Evolutionary conservation across 495 filamentous ascomycete genomes (phyloP).

Genomic region (Trichoderma virens): DNA sequence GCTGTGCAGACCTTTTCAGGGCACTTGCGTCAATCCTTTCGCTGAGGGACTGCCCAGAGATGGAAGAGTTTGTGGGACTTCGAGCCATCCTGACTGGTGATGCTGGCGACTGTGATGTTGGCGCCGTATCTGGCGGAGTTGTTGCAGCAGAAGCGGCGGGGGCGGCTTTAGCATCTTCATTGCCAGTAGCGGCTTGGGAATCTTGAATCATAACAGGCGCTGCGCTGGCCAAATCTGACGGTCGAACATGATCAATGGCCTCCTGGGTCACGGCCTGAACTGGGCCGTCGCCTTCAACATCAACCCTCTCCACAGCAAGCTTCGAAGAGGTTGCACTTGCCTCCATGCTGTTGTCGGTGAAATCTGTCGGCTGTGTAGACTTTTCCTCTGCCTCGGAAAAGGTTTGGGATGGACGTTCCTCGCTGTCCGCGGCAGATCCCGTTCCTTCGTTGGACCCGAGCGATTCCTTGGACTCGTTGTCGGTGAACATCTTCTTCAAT

Average conservation of each 20-base stretch:
- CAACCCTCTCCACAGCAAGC: constrained; percentile 14
- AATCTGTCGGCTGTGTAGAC: constrained; percentile 26
- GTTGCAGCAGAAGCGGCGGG: too few relatives aligned
- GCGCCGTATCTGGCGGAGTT: neutral
- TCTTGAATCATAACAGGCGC: constrained; percentile 18
- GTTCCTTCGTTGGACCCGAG: constrained; percentile 56
- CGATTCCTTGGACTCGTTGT: constrained; percentile 70
- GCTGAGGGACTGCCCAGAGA: constrained; percentile 24
- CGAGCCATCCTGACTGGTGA: neutral
- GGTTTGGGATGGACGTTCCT: constrained; percentile 11
- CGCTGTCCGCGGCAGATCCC: constrained; percentile 25
- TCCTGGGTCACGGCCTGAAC: constrained; percentile 15
- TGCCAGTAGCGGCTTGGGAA: constrained; percentile 12
- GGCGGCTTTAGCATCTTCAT: constrained; percentile 8
- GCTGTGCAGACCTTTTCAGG: constrained; percentile 29
- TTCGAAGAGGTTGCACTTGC: neutral
- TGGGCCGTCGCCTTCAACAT: constrained; percentile 16
- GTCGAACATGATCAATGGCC: constrained; percentile 49
- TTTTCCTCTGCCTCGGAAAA: constrained; percentile 34
- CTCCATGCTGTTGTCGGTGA: constrained; percentile 18
- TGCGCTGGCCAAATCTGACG: constrained; percentile 62
- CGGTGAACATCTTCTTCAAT: constrained; percentile 89
- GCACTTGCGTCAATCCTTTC: constrained; percentile 46
- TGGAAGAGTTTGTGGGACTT: neutral
- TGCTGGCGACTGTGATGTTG: neutral